Evolutionary conservation across 176 grass and related monocot genomes (phyloP).

Genomic region (Dendrocalamus sinicus): DNA sequence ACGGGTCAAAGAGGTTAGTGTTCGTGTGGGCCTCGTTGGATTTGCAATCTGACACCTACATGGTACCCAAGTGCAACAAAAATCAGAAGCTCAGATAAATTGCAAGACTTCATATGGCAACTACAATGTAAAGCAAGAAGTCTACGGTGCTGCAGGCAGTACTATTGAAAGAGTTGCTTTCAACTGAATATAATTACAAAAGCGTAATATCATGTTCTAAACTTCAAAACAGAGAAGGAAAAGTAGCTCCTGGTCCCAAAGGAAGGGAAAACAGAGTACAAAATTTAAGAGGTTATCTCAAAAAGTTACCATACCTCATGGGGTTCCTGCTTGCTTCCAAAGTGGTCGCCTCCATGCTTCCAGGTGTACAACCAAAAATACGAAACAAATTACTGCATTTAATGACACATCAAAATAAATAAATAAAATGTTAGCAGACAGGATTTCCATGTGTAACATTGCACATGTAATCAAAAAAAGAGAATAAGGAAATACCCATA

Average conservation of each 20-base stretch:
- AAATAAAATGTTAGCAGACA: conserved; percentile 29
- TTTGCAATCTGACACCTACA: conserved; percentile 76
- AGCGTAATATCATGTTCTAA: background rate
- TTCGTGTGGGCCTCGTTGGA: conserved; percentile 61
- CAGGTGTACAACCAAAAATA: conserved; percentile 72
- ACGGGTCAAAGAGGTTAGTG: conserved; percentile 62
- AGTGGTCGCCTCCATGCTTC: conserved; percentile 71
- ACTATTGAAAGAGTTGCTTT: background rate
- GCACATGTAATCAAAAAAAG: conserved; percentile 20
- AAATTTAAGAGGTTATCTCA: background rate
- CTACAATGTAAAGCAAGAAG: background rate
- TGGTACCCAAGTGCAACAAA: conserved; percentile 37
- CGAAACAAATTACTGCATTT: conserved; percentile 89
- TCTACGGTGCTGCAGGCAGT: background rate
- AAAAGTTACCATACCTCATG: conserved; percentile 66
- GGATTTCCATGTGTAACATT: conserved; percentile 17
- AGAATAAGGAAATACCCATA: conserved; percentile 70
- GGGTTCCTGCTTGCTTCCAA: conserved; percentile 95
- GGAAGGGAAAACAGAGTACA: background rate
- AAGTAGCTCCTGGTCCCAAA: background rate
- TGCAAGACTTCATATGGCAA: conserved; percentile 24
- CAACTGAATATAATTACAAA: conserved; percentile 6
- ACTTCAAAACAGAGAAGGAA: conserved; percentile 33
- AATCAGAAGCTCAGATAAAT: conserved; percentile 27
- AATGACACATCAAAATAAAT: conserved; percentile 9